Percentiles rank a stretch among this genome's conserved stretches.
These are phyloP conservation scores for Acorus gramineus DNA, from an alignment of 106 monocot genomes.

Conservation along the genomic window DNA sequence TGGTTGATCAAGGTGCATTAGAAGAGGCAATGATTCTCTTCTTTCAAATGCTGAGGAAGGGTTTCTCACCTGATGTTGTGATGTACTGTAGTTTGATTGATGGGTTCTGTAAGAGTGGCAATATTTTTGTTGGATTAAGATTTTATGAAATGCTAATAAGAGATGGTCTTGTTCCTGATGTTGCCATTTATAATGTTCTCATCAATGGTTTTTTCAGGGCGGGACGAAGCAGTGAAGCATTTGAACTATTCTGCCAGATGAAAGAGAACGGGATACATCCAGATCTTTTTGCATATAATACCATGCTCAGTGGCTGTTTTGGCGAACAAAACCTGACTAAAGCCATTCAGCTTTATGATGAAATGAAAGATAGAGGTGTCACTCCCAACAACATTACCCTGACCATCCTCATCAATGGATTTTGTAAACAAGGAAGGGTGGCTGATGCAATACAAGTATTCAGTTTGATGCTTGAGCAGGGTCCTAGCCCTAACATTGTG, in stretches of 20 bases:
- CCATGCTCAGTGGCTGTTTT: conserved; percentile 34
- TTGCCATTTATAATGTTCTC: conserved; percentile 38
- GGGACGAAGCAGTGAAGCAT: conserved; percentile 14
- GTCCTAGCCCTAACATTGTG: conserved; percentile 31
- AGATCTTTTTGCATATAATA: conserved; percentile 42
- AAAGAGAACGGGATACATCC: conserved; percentile 14
- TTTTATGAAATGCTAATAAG: conserved; percentile 34
- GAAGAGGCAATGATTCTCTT: conserved; percentile 27
- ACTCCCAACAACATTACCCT: conserved; percentile 36
- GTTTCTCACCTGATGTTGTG: conserved; percentile 24
- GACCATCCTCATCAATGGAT: conserved; percentile 43
- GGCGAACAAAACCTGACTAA: conserved; percentile 12
- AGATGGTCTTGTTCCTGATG: conserved; percentile 26
- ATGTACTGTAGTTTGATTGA: conserved; percentile 32
- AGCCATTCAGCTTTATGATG: conserved; percentile 26
- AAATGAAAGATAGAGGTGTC: conserved; percentile 12
- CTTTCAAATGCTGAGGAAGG: conserved; percentile 39
- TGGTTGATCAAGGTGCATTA: conserved; percentile 21
- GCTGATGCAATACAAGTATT: conserved; percentile 34
- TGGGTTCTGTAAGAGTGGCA: conserved; percentile 30
- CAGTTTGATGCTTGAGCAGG: conserved; percentile 29
- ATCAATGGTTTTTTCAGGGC: conserved; percentile 31
- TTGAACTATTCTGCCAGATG: conserved; percentile 12
- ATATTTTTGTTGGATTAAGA: conserved; percentile 14
- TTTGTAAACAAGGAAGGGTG: conserved; percentile 43